These are phyloP conservation scores for Neonectria magnoliae DNA, from an alignment of 2,329 filamentous ascomycete genomes.

Conservation along the genomic window DNA sequence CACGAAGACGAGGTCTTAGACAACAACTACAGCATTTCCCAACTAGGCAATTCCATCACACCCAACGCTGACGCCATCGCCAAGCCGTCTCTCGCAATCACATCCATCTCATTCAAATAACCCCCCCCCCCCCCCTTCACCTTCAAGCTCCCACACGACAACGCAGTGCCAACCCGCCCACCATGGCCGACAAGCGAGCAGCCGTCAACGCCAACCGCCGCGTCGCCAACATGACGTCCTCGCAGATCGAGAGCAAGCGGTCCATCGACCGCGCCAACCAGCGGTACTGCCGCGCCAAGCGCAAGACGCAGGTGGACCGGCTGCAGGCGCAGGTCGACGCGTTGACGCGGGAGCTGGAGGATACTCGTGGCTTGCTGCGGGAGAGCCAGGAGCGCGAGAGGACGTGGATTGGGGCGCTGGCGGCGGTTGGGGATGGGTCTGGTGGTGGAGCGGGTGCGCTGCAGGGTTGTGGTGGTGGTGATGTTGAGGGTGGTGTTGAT, in stretches of 20 bases:
- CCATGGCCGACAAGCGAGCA: conserved; percentile 8
- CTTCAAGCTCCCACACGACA: conserved; percentile 8
- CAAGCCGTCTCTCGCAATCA: conserved; percentile 29
- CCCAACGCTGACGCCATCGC: conserved; percentile 29
- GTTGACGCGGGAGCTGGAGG: conserved; percentile 18
- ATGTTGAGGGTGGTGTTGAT: not conserved
- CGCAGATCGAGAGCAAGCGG: conserved; percentile 39
- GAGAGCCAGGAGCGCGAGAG: conserved; percentile 22
- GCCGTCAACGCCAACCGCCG: conserved; percentile 29
- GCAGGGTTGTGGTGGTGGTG: not conserved
- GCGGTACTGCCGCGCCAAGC: conserved; percentile 37
- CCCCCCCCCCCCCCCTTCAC: conserved; percentile 8
- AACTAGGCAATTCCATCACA: conserved; percentile 5
- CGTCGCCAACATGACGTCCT: conserved; percentile 35
- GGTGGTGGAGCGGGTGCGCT: not conserved
- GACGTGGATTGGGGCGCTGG: conserved; percentile 8
- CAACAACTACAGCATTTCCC: not conserved
- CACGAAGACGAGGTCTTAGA: not conserved
- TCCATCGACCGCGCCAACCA: conserved; percentile 42
- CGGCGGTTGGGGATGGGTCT: not conserved
- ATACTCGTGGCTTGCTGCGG: conserved; percentile 3
- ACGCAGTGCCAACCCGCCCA: not conserved
- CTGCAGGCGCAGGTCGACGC: conserved; percentile 32
- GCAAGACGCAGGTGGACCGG: conserved; percentile 31
- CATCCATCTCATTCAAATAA: conserved; percentile 17